phyloP scores from a whole-genome alignment of 2,329 filamentous ascomycete species.

The Pseudogymnoascus sp. region DNA sequence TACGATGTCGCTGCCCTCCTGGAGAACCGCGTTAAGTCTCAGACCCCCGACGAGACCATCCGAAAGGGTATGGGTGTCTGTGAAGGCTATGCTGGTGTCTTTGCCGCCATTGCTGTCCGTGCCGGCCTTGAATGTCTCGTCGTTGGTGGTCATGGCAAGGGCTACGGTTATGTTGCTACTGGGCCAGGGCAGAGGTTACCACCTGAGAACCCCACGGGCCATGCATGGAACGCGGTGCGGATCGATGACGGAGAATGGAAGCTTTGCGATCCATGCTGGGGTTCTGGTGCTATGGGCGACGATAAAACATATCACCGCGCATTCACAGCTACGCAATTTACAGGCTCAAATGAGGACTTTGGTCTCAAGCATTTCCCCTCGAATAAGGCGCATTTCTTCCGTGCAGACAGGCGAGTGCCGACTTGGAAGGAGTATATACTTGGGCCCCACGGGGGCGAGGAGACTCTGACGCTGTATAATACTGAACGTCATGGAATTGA shows the following conservation, averaged over 20 bases:
- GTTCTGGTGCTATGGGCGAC: constrained; percentile 61
- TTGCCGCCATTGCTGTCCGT: constrained; percentile 66
- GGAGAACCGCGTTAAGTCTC: constrained; percentile 55
- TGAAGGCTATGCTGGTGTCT: constrained; percentile 81
- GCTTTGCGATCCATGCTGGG: constrained; percentile 87
- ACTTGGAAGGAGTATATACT: constrained; percentile 78
- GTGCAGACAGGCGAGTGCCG: constrained; percentile 58
- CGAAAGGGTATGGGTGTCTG: constrained; percentile 78
- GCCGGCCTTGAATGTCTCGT: constrained; percentile 73
- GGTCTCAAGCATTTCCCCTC: constrained; percentile 71
- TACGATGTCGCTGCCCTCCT: constrained; percentile 83
- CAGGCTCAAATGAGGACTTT: constrained; percentile 66
- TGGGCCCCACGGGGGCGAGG: constrained; percentile 46
- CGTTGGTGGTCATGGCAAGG: constrained; percentile 76
- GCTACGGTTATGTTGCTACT: constrained; percentile 62
- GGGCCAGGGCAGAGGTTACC: constrained; percentile 59
- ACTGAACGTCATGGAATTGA: constrained; percentile 45
- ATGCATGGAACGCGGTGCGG: constrained; percentile 89
- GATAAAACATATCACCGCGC: constrained; percentile 53
- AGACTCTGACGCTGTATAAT: constrained; percentile 39
- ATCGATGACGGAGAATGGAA: constrained; percentile 89
- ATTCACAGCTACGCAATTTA: constrained; percentile 60
- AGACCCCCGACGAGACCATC: constrained; percentile 66
- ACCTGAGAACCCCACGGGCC: constrained; percentile 51
- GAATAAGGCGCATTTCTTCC: constrained; percentile 62